These are phyloP conservation scores for Wickerhamiella bombiphila DNA, from an alignment of 805 yeast genomes.

Conservation along the genomic window DNA sequence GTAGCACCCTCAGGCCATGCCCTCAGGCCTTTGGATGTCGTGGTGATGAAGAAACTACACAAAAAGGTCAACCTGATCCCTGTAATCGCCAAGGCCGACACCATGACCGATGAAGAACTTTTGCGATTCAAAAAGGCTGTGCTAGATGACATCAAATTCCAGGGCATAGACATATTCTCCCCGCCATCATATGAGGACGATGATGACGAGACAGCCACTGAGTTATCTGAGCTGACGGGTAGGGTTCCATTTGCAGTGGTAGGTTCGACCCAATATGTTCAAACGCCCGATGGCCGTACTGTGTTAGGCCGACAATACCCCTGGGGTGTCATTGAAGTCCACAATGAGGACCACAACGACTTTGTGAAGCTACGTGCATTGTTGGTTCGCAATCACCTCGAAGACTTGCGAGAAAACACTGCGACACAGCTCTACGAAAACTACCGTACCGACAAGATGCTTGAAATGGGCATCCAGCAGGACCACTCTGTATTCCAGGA, in stretches of 20 bases:
- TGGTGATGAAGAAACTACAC: slow-evolving; percentile 75
- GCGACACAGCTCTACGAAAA: slow-evolving; percentile 63
- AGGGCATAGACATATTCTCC: slow-evolving; percentile 58
- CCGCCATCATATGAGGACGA: slow-evolving; percentile 70
- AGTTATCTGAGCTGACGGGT: slow-evolving; percentile 50
- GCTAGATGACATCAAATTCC: slow-evolving; percentile 57
- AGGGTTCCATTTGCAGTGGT: slow-evolving; percentile 86
- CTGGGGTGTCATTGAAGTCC: slow-evolving; percentile 95
- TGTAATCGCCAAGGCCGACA: slow-evolving; percentile 87
- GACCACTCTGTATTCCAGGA: slow-evolving; percentile 88
- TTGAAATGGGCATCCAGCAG: slow-evolving; percentile 74
- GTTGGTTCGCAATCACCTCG: slow-evolving; percentile 77
- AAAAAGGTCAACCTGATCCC: slow-evolving; percentile 89
- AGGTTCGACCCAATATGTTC: slow-evolving; percentile 66
- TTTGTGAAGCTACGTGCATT: slow-evolving; percentile 79
- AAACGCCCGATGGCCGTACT: slow-evolving; percentile 52
- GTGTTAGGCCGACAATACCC: slow-evolving; percentile 92
- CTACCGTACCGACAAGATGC: slow-evolving; percentile 74
- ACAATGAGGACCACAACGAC: slow-evolving; percentile 86
- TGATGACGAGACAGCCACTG: slow-evolving; percentile 65
- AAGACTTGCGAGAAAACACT: slow-evolving; percentile 84
- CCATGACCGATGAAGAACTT: slow-evolving; percentile 78
- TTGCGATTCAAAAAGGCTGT: slow-evolving; percentile 60
- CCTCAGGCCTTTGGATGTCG: slow-evolving; percentile 75
- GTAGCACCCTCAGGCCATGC: slow-evolving; percentile 97